Percentiles rank a stretch among this genome's conserved stretches.
These are phyloP conservation scores for Tetramitus jugosus DNA, from an alignment of 208 protist species.

Conservation along the genomic window DNA sequence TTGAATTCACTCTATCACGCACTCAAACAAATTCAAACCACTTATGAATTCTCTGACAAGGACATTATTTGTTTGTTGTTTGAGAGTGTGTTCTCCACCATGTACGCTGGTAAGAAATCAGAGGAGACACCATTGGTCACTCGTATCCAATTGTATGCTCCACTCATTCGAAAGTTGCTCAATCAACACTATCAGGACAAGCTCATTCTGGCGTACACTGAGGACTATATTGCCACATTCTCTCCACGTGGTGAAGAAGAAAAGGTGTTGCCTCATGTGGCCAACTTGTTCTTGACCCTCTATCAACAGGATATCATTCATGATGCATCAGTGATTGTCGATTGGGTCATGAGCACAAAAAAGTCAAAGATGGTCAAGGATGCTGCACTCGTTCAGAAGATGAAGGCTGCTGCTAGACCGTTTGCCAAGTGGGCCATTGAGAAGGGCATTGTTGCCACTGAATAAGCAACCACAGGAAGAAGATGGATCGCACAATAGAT, in stretches of 20 bases:
- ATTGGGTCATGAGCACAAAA: slow-evolving; percentile 9
- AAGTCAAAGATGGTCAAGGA: neutral
- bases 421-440: neutral
- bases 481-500: too few species aligned
- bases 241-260: too few species aligned
- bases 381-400: neutral
- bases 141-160: neutral
- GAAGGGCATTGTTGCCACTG: neutral
- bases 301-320: neutral
- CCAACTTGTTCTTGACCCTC: neutral
- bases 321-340: neutral
- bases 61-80: slow-evolving; percentile 7
- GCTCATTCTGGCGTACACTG: neutral
- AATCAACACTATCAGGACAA: neutral
- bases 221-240: neutral
- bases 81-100: neutral
- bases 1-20: neutral
- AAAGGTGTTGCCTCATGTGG: neutral
- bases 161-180: neutral
- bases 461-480: too few species aligned
- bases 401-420: slow-evolving; percentile 6
- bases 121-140: neutral
- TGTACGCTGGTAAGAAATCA: too few species aligned
- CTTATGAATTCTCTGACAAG: neutral
- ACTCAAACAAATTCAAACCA: neutral